These are phyloP conservation scores for Eimeria tenella DNA, from an alignment of 169 alveolate species.

Conservation along the genomic window DNA sequence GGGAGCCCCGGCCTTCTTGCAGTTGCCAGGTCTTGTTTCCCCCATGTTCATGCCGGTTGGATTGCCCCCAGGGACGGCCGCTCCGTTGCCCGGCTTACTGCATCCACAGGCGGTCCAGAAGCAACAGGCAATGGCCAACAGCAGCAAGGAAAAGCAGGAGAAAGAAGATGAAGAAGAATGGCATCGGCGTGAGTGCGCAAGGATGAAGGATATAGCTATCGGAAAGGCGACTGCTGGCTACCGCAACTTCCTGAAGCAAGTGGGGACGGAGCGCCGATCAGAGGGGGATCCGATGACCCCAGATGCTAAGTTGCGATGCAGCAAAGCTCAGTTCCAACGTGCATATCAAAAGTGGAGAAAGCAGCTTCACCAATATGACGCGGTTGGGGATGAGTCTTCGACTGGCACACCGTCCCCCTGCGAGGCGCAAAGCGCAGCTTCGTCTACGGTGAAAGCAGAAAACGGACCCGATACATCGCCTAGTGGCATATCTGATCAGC, in stretches of 20 bases:
- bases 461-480: neutral
- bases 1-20: constrained; percentile 74
- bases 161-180: constrained; percentile 77
- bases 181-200: constrained; percentile 81
- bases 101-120: constrained; percentile 64
- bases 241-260: constrained; percentile 82
- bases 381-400: constrained; percentile 43
- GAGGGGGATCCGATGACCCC: constrained; percentile 85
- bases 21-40: constrained; percentile 76
- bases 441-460: constrained; percentile 13
- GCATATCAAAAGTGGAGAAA: constrained; percentile 84
- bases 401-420: constrained; percentile 26
- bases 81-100: constrained; percentile 37
- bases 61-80: constrained; percentile 60
- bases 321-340: constrained; percentile 82
- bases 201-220: constrained; percentile 85
- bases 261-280: constrained; percentile 82
- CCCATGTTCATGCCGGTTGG: constrained; percentile 78
- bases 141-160: constrained; percentile 68
- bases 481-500: constrained; percentile 25
- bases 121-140: constrained; percentile 65
- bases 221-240: constrained; percentile 86
- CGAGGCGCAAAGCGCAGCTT: constrained; percentile 52
- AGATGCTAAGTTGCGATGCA: constrained; percentile 81
- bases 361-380: constrained; percentile 83